Evolutionary conservation across 352 stramenopile species (phyloP).

Genomic region (Bremia lactucae): DNA sequence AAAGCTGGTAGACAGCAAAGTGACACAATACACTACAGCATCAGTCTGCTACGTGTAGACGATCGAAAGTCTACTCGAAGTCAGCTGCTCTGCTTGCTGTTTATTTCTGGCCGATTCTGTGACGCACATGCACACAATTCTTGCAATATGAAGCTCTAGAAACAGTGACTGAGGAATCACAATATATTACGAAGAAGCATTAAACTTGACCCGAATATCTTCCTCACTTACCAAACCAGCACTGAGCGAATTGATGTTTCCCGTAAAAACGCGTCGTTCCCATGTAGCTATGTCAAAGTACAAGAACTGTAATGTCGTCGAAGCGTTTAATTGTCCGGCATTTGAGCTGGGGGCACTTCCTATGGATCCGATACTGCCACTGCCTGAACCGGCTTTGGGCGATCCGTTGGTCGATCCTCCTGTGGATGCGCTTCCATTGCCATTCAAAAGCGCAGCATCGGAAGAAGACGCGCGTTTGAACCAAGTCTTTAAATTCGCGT

Average conservation of each 20-base stretch:
- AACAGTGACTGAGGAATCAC: slow-evolving; percentile 13
- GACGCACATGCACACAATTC: neutral
- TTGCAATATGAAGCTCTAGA: no score
- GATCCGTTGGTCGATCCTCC: slow-evolving; percentile 17
- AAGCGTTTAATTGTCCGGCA: slow-evolving; percentile 20
- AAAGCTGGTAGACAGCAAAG: slow-evolving; percentile 17
- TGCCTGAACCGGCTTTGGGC: slow-evolving; percentile 15
- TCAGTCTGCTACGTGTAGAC: slow-evolving; percentile 17
- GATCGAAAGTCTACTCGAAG: slow-evolving; percentile 19
- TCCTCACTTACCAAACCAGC: slow-evolving; percentile 88
- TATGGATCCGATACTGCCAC: slow-evolving; percentile 55
- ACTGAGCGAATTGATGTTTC: slow-evolving; percentile 83
- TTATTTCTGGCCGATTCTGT: slow-evolving; percentile 6
- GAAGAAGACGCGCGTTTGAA: slow-evolving; percentile 81
- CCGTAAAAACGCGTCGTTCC: slow-evolving; percentile 90
- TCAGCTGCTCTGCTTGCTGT: slow-evolving; percentile 13
- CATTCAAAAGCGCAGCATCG: slow-evolving; percentile 46
- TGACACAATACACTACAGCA: slow-evolving; percentile 24
- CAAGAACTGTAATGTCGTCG: slow-evolving; percentile 80
- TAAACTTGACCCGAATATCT: slow-evolving; percentile 93
- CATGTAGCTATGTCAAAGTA: slow-evolving; percentile 93
- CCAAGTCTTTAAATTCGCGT: slow-evolving; percentile 95
- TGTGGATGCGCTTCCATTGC: slow-evolving; percentile 19
- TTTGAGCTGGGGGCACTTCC: slow-evolving; percentile 36
- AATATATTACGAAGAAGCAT: slow-evolving; percentile 56